Percentiles rank a stretch among this genome's conserved stretches.
phyloP scores from a whole-genome alignment of 2,329 filamentous ascomycete species.

The Claviceps sp. region DNA sequence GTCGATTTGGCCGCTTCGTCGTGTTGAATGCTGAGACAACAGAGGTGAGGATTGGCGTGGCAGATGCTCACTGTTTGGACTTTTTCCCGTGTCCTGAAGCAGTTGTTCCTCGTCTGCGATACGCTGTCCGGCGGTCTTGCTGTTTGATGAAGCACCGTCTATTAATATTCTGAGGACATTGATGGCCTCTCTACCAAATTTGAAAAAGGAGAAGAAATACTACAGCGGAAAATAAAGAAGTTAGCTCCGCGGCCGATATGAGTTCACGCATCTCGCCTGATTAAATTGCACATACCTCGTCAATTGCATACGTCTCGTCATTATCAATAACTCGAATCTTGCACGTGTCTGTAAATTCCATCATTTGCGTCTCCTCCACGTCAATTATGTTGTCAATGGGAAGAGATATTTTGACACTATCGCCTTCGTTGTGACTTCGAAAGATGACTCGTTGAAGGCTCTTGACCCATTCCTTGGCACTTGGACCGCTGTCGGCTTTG shows the following conservation, averaged over 20 bases:
- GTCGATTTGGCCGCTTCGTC: conserved; percentile 12
- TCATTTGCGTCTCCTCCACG: conserved; percentile 79
- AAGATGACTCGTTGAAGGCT: conserved; percentile 90
- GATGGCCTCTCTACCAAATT: conserved; percentile 69
- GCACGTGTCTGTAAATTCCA: conserved; percentile 85
- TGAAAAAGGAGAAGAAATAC: conserved; percentile 97
- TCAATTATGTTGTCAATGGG: conserved; percentile 84
- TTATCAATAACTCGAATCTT: conserved; percentile 89
- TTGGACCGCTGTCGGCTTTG: conserved; percentile 72
- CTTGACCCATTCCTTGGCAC: conserved; percentile 94
- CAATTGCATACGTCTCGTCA: conserved; percentile 86
- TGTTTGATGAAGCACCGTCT: conserved; percentile 43
- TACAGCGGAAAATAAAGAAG: conserved; percentile 20
- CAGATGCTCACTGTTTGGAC: not conserved
- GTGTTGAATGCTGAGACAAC: conserved; percentile 9
- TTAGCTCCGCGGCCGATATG: not conserved
- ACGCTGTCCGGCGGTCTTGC: conserved; percentile 12
- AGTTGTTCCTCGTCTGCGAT: conserved; percentile 8
- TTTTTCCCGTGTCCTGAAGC: not conserved
- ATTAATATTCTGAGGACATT: conserved; percentile 62
- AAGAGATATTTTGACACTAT: conserved; percentile 90
- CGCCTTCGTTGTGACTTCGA: conserved; percentile 86
- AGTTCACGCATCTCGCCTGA: not conserved
- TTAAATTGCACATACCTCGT: conserved; percentile 49
- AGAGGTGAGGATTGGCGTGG: not conserved